Percentiles rank a stretch among this genome's conserved stretches.
Conservation (phyloP, 345 rosid genomes). For the Lepidium africanum region DNA sequence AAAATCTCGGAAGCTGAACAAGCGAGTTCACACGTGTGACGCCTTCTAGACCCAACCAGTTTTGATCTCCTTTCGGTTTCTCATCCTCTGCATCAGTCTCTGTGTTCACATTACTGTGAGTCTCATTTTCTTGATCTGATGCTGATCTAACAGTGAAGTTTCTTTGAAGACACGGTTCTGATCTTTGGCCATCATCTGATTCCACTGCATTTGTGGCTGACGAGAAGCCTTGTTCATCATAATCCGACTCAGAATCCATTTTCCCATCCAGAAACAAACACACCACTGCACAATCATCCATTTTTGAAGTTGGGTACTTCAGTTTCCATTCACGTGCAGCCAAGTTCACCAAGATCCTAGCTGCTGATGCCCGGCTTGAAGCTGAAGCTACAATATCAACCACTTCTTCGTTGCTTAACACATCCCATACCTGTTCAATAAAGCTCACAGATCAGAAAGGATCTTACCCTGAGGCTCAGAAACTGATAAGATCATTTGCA, state of each 20-base stretch:
- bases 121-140: conserved; percentile 47
- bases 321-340: conserved; percentile 95
- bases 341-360: conserved; percentile 73
- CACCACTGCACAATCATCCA: conserved; percentile 99
- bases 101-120: conserved; percentile 21
- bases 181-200: conserved; percentile 77
- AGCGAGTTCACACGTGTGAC: conserved; percentile 95
- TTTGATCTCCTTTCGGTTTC: conserved; percentile 53
- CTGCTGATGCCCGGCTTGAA: conserved; percentile 80
- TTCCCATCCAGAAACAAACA: conserved; percentile 91
- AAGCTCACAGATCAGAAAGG: neutral
- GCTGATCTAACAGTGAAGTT: conserved; percentile 82
- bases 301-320: conserved; percentile 93
- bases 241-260: conserved; percentile 76
- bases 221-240: conserved; percentile 76
- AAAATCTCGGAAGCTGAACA: conserved; percentile 96
- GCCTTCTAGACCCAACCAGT: conserved; percentile 93
- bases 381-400: conserved; percentile 82
- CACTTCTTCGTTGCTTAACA: conserved; percentile 93
- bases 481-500: neutral
- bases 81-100: conserved; percentile 26
- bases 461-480: neutral
- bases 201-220: conserved; percentile 80
- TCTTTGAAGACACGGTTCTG: conserved; percentile 80
- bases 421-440: conserved; percentile 92